These are phyloP conservation scores for Grosmannia serpens DNA, from an alignment of 2,329 filamentous ascomycete species.

Conservation along the genomic window DNA sequence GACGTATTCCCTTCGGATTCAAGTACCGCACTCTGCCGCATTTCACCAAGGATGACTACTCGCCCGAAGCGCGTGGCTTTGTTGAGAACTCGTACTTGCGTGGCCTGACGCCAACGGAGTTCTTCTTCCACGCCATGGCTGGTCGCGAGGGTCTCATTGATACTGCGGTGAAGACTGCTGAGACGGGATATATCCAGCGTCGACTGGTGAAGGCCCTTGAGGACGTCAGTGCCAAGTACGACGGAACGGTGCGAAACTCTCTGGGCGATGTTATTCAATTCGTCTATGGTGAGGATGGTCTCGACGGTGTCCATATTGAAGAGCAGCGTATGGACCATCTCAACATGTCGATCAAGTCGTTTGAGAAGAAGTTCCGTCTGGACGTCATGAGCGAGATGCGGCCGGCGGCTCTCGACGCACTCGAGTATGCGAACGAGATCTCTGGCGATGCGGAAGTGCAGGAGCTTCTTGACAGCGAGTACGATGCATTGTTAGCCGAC, in stretches of 20 bases:
- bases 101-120: slow-evolving; percentile 88
- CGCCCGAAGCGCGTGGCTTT: slow-evolving; percentile 90
- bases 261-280: slow-evolving; percentile 95
- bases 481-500: slow-evolving; percentile 63
- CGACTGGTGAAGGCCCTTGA: slow-evolving; percentile 96
- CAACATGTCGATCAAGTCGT: slow-evolving; percentile 63
- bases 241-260: slow-evolving; percentile 94
- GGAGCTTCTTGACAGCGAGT: slow-evolving; percentile 77
- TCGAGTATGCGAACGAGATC: slow-evolving; percentile 82
- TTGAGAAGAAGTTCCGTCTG: slow-evolving; percentile 71
- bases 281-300: slow-evolving; percentile 91
- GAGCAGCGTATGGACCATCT: slow-evolving; percentile 84
- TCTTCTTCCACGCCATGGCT: slow-evolving; percentile 99
- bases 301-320: slow-evolving; percentile 89
- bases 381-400: slow-evolving; percentile 64
- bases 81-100: slow-evolving; percentile 98
- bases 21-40: slow-evolving; percentile 95
- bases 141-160: slow-evolving; percentile 99
- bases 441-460: slow-evolving; percentile 81
- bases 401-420: slow-evolving; percentile 53
- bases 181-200: slow-evolving; percentile 98
- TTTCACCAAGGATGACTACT: slow-evolving; percentile 99
- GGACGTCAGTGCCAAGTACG: slow-evolving; percentile 95
- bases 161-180: slow-evolving; percentile 97
- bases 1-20: slow-evolving; percentile 98